Conservation (phyloP, 2,329 filamentous ascomycete genomes). For the Chaetomiaceae sp. region DNA sequence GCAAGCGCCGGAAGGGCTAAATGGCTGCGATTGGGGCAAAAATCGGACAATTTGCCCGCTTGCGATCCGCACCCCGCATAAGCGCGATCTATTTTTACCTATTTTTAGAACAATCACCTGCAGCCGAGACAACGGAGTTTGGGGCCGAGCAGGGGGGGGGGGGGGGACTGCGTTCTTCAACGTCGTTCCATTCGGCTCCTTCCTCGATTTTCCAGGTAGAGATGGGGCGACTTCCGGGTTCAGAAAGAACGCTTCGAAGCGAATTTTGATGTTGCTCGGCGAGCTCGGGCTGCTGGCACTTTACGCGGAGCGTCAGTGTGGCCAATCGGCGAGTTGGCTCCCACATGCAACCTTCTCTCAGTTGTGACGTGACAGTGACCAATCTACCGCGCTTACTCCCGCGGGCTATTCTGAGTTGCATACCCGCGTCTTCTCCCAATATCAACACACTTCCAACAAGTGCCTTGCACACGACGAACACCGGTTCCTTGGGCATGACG, state of each 20-base stretch:
- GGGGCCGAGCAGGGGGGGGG: not conserved
- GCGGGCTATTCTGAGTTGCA: not conserved
- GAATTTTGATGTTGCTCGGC: too few species aligned
- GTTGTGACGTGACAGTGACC: not conserved
- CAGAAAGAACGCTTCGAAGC: too few species aligned
- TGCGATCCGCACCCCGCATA: constrained; percentile 15
- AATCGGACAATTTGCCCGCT: constrained; percentile 21
- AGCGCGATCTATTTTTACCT: constrained; percentile 24
- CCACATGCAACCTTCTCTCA: not conserved
- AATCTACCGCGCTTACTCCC: not conserved
- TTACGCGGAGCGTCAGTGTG: too few species aligned
- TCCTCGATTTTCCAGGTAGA: not conserved
- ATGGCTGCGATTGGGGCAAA: constrained; percentile 19
- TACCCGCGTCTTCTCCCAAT: not conserved
- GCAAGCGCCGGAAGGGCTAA: constrained; percentile 24
- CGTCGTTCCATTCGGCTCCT: not conserved
- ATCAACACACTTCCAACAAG: not conserved
- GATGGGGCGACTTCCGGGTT: not conserved
- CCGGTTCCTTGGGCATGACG: constrained; percentile 1
- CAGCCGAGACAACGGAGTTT: not conserved
- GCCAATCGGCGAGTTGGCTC: not conserved
- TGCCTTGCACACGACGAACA: not conserved
- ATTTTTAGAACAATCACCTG: constrained; percentile 23
- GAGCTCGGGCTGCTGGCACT: too few species aligned
- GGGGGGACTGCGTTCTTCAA: too few species aligned